Evolutionary conservation across 2,329 filamentous ascomycete genomes (phyloP).

Genomic region (Pseudogymnoascus sp.): DNA sequence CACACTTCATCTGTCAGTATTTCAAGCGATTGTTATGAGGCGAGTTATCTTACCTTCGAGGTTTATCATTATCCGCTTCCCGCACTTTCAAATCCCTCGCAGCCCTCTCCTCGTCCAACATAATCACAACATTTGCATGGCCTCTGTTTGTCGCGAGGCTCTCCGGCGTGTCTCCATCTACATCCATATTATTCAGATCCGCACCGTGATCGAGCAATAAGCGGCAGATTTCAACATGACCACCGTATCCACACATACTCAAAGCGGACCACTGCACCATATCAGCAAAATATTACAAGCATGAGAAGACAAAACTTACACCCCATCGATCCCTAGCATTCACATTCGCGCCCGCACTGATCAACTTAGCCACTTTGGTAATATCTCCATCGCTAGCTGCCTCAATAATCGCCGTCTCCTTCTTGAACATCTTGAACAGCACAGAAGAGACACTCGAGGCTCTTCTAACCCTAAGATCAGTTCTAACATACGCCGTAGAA

Average conservation of each 20-base stretch:
- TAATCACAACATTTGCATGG: slow-evolving; percentile 24
- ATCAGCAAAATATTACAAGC: background rate
- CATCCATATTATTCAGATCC: slow-evolving; percentile 23
- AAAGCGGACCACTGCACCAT: slow-evolving; percentile 22
- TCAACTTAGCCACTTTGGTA: slow-evolving; percentile 22
- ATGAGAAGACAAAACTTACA: slow-evolving; percentile 14
- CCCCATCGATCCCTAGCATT: slow-evolving; percentile 27
- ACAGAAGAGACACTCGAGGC: slow-evolving; percentile 15
- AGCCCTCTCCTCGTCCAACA: slow-evolving; percentile 22
- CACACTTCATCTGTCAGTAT: background rate
- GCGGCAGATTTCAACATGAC: slow-evolving; percentile 22
- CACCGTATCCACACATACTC: slow-evolving; percentile 25
- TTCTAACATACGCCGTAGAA: slow-evolving; percentile 13
- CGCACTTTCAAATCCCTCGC: slow-evolving; percentile 12
- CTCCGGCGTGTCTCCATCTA: slow-evolving; percentile 25
- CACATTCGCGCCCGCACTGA: slow-evolving; percentile 24
- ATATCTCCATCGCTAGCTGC: slow-evolving; percentile 26
- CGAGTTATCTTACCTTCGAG: background rate
- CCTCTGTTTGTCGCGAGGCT: slow-evolving; percentile 23
- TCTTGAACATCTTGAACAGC: slow-evolving; percentile 24
- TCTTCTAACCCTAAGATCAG: slow-evolving; percentile 14
- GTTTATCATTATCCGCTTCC: slow-evolving; percentile 10
- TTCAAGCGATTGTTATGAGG: background rate
- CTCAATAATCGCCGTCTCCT: slow-evolving; percentile 25
- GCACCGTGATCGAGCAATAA: slow-evolving; percentile 24